Conservation (phyloP, 257 asterid species). For the Perilla frutescens region DNA sequence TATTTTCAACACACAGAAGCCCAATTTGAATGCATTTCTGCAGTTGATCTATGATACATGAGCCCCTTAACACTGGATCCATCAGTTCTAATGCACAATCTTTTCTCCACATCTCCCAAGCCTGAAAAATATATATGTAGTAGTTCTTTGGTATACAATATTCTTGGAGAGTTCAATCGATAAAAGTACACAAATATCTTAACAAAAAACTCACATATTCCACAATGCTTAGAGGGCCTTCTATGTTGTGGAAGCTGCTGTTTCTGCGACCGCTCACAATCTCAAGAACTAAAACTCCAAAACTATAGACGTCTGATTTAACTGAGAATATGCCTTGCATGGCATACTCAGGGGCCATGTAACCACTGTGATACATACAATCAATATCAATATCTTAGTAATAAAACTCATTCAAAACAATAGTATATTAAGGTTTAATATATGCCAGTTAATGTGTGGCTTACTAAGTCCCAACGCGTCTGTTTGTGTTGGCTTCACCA, state of each 20-base stretch:
- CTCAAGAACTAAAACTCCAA: conserved; percentile 61
- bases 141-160: background rate
- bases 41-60: conserved; percentile 41
- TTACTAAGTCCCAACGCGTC: conserved; percentile 66
- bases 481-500: conserved; percentile 55
- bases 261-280: conserved; percentile 63
- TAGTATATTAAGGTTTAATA: background rate
- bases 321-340: conserved; percentile 69
- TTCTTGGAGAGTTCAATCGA: background rate
- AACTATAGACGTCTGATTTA: conserved; percentile 71
- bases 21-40: conserved; percentile 53
- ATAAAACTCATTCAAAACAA: background rate
- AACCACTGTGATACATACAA: conserved; percentile 46
- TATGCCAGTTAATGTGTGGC: conserved; percentile 14
- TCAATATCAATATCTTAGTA: background rate
- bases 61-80: conserved; percentile 49
- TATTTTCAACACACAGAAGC: conserved; percentile 61
- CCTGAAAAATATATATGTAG: conserved; percentile 38
- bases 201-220: conserved; percentile 56
- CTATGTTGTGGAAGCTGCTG: conserved; percentile 47
- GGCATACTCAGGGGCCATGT: conserved; percentile 77
- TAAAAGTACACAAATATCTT: background rate
- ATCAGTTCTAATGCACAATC: conserved; percentile 43
- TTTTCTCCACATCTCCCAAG: conserved; percentile 64
- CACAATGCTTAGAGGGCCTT: conserved; percentile 58